phyloP scores from a whole-genome alignment of 2,329 filamentous ascomycete species.

The Parastagonospora nodorum region DNA sequence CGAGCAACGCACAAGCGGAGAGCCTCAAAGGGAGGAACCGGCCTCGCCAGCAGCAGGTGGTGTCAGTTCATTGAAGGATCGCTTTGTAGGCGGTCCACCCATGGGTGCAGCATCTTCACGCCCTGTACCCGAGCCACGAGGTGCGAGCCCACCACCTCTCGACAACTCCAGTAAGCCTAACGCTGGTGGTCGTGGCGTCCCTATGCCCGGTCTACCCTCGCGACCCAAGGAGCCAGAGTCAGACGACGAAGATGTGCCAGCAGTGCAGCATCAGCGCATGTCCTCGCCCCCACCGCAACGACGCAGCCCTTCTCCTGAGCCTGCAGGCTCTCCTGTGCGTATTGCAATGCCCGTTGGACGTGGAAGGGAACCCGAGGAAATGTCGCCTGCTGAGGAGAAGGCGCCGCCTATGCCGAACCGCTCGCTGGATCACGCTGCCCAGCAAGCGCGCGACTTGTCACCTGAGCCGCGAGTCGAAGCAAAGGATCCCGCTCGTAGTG shows the following conservation, averaged over 20 bases:
- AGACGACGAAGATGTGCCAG: slow-evolving; percentile 56
- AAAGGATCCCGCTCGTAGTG: slow-evolving; percentile 58
- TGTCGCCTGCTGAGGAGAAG: slow-evolving; percentile 57
- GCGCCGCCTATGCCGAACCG: slow-evolving; percentile 66
- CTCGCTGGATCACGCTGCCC: slow-evolving; percentile 66
- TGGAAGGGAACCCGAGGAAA: slow-evolving; percentile 55
- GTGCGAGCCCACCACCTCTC: slow-evolving; percentile 64
- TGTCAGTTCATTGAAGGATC: slow-evolving; percentile 77
- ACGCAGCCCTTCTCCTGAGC: slow-evolving; percentile 56
- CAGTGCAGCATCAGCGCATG: slow-evolving; percentile 57
- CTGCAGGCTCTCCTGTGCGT: slow-evolving; percentile 75
- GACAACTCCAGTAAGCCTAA: slow-evolving; percentile 72
- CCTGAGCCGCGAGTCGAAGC: slow-evolving; percentile 69
- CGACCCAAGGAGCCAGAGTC: slow-evolving; percentile 55
- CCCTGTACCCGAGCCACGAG: slow-evolving; percentile 47
- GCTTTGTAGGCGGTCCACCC: slow-evolving; percentile 77
- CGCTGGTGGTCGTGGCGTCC: slow-evolving; percentile 65
- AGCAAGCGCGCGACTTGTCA: slow-evolving; percentile 66
- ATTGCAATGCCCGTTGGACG: slow-evolving; percentile 85
- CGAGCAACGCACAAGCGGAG: slow-evolving; percentile 68
- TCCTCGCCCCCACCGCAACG: slow-evolving; percentile 49
- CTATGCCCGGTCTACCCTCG: slow-evolving; percentile 76
- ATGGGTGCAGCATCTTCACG: slow-evolving; percentile 53
- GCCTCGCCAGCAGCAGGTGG: slow-evolving; percentile 63
- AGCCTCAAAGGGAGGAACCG: slow-evolving; percentile 55